phyloP scores from a whole-genome alignment of 768 basidiomycete genomes.

The Kwoniella sp. region DNA sequence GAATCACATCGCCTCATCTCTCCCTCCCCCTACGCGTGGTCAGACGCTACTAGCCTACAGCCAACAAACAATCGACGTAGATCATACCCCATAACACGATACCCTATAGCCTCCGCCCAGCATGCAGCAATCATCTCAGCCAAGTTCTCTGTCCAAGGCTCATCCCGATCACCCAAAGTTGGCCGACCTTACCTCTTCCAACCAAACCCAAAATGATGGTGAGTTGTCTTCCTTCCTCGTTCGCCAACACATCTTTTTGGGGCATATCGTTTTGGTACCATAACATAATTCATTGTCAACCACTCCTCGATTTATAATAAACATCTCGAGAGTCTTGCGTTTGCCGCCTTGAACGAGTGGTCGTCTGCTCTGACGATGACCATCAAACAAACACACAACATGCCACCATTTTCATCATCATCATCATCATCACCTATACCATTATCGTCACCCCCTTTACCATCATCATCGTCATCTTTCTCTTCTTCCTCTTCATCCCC shows the following conservation, averaged over 20 bases:
- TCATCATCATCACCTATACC: background rate
- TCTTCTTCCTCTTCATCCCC: slow-evolving; percentile 1
- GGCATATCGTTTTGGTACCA: too few species aligned
- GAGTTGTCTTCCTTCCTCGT: slow-evolving; percentile 12
- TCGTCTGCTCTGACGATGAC: background rate
- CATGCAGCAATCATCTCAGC: slow-evolving; percentile 1
- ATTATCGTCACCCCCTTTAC: background rate
- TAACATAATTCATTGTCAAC: background rate
- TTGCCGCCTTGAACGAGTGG: background rate
- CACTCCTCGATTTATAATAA: too few species aligned
- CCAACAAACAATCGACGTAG: background rate
- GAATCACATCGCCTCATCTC: background rate
- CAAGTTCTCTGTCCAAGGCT: slow-evolving; percentile 26
- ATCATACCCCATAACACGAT: background rate
- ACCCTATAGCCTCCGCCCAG: background rate
- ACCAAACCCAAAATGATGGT: slow-evolving; percentile 15
- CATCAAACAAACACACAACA: background rate
- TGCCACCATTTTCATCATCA: background rate
- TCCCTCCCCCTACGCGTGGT: background rate
- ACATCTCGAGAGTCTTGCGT: background rate
- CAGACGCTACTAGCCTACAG: background rate
- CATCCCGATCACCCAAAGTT: slow-evolving; percentile 49
- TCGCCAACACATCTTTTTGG: slow-evolving; percentile 6
- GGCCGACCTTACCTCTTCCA: slow-evolving; percentile 31
- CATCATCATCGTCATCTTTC: background rate